Percentiles rank a stretch among this genome's conserved stretches.
Evolutionary conservation across 768 basidiomycete species (phyloP).

Genomic region (Phanerochaete carnosa): DNA sequence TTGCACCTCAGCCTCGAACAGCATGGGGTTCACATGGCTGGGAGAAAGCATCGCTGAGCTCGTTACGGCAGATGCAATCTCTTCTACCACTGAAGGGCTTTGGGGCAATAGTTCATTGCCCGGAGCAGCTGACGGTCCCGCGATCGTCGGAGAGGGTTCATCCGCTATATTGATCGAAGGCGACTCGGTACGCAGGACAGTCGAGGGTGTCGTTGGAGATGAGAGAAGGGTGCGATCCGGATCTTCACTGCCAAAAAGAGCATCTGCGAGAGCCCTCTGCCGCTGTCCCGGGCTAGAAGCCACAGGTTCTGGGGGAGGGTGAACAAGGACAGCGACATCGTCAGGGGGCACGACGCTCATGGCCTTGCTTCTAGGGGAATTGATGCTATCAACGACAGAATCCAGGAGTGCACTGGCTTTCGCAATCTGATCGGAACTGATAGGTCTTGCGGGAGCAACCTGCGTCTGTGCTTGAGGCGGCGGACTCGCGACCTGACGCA

Average conservation of each 20-base stretch:
- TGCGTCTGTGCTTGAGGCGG: conserved; percentile 44
- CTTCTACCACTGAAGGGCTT: conserved; percentile 1
- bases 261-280: conserved; percentile 73
- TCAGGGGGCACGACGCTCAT: conserved; percentile 3
- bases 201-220: neutral
- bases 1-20: conserved; percentile 64
- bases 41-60: neutral
- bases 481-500: conserved; percentile 54
- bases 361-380: conserved; percentile 28
- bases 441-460: conserved; percentile 23
- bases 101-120: neutral
- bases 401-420: conserved; percentile 68
- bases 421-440: conserved; percentile 43
- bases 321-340: conserved; percentile 20
- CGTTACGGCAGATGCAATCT: neutral
- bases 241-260: conserved; percentile 60
- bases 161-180: neutral
- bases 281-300: conserved; percentile 47
- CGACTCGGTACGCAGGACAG: neutral
- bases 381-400: conserved; percentile 57
- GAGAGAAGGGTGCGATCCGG: conserved; percentile 1
- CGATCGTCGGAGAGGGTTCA: neutral
- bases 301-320: conserved; percentile 36
- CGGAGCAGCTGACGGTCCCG: neutral
- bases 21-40: conserved; percentile 41